Evolutionary conservation across 2,329 filamentous ascomycete genomes (phyloP), one percentile per base, ranked within the genome.

Genomic region (Hypoxylon sp.): DNA sequence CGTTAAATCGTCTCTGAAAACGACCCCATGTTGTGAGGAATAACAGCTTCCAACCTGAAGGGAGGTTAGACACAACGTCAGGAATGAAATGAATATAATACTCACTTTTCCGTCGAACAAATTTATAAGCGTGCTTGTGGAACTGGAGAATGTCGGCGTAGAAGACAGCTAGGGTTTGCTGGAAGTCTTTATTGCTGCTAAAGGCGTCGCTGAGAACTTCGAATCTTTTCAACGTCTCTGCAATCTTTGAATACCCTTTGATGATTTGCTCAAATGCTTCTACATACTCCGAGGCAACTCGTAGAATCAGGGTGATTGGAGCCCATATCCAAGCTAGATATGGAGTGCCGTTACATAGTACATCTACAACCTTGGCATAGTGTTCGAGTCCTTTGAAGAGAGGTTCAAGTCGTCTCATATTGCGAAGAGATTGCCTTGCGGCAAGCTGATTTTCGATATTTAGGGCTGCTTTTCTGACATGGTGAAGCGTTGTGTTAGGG

Each of bases 241-340:
- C 43, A 12, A 46, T 46, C 14, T 11, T 23, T 3, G 43, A 46
- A 21, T 46, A 46, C 9, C 43, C 43, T 6, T 46, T 25, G 21
- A 46, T 27, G 11, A 46, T 46, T n/a, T 46, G 14, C 43, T 46
- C 43, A n/a, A 46, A 46, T 0, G 43, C 43, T n/a, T 46, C 43
- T 14, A 46, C 21, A n/a, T 46, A 46, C 5, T 46, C 43, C 11
- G 43, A 46, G 23, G 43, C 21, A 46, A 46, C 5, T 46, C 7
- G 43, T 23, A 46, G 43, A 3, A 46, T 27, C 21, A 46, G 23
- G 6, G 43, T 46, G 9, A 27, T 46, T 46, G 43, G 43, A 25
- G 43, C 37, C 37, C 51, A 54, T 43, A 54, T 43, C 51, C 51
- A 54, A 54, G 51, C 2, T n/a, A 54, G 25, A 29, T 54, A 54